These are phyloP conservation scores for Solanum peruvianum DNA, from an alignment of 257 asterid species.

Conservation along the genomic window DNA sequence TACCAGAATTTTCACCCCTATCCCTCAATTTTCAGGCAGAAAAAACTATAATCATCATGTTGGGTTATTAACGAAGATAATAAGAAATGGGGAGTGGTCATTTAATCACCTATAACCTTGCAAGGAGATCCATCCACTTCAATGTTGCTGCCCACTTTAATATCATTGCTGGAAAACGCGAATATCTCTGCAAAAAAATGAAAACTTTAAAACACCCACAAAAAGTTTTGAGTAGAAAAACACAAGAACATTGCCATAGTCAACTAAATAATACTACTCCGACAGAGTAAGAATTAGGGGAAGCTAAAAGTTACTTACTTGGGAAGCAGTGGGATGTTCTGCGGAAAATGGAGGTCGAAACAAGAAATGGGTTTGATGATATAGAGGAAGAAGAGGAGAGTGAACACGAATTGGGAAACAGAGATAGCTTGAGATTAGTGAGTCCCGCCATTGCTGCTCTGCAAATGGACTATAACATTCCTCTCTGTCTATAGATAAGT, in stretches of 20 bases:
- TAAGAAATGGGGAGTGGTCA: neutral
- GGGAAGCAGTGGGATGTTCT: conserved; percentile 32
- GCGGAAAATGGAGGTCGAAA: conserved; percentile 19
- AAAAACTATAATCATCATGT: neutral
- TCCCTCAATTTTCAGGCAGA: neutral
- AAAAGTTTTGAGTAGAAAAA: neutral
- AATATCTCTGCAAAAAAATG: conserved; percentile 28
- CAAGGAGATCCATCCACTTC: conserved; percentile 94
- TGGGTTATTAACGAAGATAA: neutral
- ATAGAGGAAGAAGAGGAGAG: conserved; percentile 23
- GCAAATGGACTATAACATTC: neutral
- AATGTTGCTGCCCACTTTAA: conserved; percentile 81
- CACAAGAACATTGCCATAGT: neutral
- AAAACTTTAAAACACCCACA: neutral
- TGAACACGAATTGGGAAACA: conserved; percentile 25
- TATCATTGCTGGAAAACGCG: conserved; percentile 85
- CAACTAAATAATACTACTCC: neutral
- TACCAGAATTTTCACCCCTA: neutral
- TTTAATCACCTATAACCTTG: conserved; percentile 59
- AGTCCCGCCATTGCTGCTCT: conserved; percentile 55
- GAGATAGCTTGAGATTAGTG: conserved; percentile 26
- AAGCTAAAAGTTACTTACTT: conserved; percentile 4
- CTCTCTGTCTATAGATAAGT: neutral
- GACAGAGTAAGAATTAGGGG: neutral
- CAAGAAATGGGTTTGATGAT: conserved; percentile 13